Evolutionary conservation across 306 rosid species (phyloP).

Genomic region (Rosa multiflora): DNA sequence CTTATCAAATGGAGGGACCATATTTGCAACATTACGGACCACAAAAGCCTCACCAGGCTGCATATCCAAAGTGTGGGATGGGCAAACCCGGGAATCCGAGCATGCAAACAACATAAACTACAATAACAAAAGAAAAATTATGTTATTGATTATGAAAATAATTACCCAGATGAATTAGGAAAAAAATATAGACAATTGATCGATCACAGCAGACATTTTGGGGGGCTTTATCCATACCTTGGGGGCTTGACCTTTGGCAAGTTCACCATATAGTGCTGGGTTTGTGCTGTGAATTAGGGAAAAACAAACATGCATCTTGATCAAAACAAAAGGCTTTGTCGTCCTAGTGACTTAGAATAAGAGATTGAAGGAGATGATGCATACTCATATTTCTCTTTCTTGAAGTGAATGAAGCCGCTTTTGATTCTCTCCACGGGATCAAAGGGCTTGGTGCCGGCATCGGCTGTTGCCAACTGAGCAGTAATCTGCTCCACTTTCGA

Average conservation of each 20-base stretch:
- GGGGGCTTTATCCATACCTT: slow-evolving; percentile 38
- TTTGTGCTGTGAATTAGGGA: slow-evolving; percentile 45
- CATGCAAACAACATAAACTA: slow-evolving; percentile 98
- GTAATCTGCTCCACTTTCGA: slow-evolving; percentile 78
- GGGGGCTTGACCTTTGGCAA: slow-evolving; percentile 94
- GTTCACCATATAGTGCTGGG: slow-evolving; percentile 81
- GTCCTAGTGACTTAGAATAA: not conserved
- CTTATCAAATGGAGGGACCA: slow-evolving; percentile 88
- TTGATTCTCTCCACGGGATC: slow-evolving; percentile 83
- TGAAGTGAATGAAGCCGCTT: slow-evolving; percentile 73
- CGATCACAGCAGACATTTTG: not conserved
- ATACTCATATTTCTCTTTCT: slow-evolving; percentile 94
- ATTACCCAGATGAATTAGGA: not conserved
- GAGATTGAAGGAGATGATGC: slow-evolving; percentile 6
- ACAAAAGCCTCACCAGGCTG: slow-evolving; percentile 99
- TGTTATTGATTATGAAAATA: not conserved
- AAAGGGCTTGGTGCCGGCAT: slow-evolving; percentile 32
- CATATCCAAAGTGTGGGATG: slow-evolving; percentile 87
- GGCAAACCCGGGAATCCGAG: slow-evolving; percentile 97
- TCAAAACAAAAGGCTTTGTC: slow-evolving; percentile 11
- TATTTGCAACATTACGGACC: slow-evolving; percentile 94
- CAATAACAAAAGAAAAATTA: not conserved
- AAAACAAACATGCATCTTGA: not conserved
- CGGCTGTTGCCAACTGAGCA: slow-evolving; percentile 51
- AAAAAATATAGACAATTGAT: not conserved